These are phyloP conservation scores for Yamadazyma diddensiae DNA, from an alignment of 1,139 yeast genomes.

Conservation along the genomic window DNA sequence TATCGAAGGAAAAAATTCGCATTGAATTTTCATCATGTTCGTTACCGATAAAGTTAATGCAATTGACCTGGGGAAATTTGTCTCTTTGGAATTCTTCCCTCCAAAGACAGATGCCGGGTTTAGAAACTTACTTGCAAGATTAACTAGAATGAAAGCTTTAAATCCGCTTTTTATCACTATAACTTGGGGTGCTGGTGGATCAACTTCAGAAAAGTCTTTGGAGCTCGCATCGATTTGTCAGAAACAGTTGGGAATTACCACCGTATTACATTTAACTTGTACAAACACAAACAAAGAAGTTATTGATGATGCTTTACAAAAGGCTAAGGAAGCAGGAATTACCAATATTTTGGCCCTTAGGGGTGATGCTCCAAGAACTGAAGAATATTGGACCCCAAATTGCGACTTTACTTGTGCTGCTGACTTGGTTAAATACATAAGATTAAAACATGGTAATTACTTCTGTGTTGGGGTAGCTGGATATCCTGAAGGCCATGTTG, in stretches of 20 bases:
- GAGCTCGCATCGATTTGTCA: constrained; percentile 81
- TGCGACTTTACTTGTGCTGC: constrained; percentile 70
- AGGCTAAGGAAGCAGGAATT: constrained; percentile 76
- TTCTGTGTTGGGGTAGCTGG: constrained; percentile 92
- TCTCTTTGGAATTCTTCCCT: constrained; percentile 94
- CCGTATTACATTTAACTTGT: constrained; percentile 93
- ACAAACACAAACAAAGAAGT: constrained; percentile 80
- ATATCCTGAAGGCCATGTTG: constrained; percentile 96
- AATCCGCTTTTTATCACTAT: constrained; percentile 89
- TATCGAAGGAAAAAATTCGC: too few species aligned
- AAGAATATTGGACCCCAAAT: constrained; percentile 60
- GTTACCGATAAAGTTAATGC: constrained; percentile 48
- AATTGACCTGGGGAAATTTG: constrained; percentile 50
- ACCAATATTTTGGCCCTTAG: constrained; percentile 86
- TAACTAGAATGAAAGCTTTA: constrained; percentile 82
- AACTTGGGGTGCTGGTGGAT: constrained; percentile 99
- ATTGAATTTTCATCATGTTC: constrained; percentile 11
- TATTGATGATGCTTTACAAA: constrained; percentile 72
- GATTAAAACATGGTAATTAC: constrained; percentile 62
- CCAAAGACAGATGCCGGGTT: constrained; percentile 91
- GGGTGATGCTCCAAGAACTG: constrained; percentile 94
- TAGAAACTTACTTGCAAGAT: constrained; percentile 78
- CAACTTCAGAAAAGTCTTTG: constrained; percentile 82
- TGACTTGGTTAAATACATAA: constrained; percentile 80
- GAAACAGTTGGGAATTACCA: constrained; percentile 71